Base-by-base conservation (phyloP, 805 yeast genomes). In the Candida morakotiae region DNA sequence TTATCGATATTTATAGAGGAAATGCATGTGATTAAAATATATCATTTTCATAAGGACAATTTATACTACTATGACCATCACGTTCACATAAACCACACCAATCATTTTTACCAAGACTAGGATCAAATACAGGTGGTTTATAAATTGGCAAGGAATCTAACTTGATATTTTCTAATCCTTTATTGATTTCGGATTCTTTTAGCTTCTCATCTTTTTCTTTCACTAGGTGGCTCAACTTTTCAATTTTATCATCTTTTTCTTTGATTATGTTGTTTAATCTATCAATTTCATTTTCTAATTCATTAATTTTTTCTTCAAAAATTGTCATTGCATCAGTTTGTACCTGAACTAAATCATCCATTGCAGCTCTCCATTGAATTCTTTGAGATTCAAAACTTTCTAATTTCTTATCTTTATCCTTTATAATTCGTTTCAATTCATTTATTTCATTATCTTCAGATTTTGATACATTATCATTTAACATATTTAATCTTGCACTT, bases 1-100 rank as follows among this genome's bases (percentile, higher is more conserved):
- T 6, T 11, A 13, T 9, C 10, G 8, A 21, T 21, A 7, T 21
- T 21, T 7, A 21, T 11, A 11, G 9, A 16, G 15, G 14, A 19
- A 9, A 15, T 28, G 25, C 13, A n/a, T 25, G 28, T 25, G 28
- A 25, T 34, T 55, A 73, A 44, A 71, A 76, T 41, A 73, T 62
- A 45, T 77, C 82, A 46, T 76, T 75, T 47, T 82, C 94, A 54
- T 77, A 87, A 0, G 96, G 96, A 60, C 98, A 91, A 39, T 87
- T 87, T 21, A 81, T 68, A 45, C 93, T 83, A 33, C 79, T 81
- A 54, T 91, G 98, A 0, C 98, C 98, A 31, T 77, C 80, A 38
- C 87, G 67, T 56, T 91, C 98, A 62, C 98, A 91, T 37, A 87
- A 67, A 0, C 95, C 96, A 63, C 98, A 91, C 95, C 96, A 91